Base-by-base conservation (phyloP, 2,329 filamentous ascomycete genomes). In the Pseudonectria foliicola region DNA sequence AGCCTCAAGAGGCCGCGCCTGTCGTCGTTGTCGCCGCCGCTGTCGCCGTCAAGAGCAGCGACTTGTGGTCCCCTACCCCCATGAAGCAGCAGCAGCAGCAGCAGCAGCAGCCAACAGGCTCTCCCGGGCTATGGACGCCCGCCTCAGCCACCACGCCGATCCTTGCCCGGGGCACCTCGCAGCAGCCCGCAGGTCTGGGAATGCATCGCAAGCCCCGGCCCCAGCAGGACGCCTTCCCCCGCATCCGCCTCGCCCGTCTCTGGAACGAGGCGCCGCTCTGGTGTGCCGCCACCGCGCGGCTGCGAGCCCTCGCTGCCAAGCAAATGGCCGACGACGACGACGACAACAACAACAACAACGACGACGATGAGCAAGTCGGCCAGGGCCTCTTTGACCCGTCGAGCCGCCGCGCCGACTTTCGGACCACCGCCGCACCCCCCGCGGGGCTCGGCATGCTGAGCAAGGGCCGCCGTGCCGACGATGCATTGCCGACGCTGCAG, bases 361-460 rank as follows among this genome's bases (percentile, higher is more conserved):
- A n/a, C n/a, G n/a, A n/a, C n/a, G n/a, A n/a, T n/a, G n/a, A n/a
- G n/a, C n/a, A n/a, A n/a, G n/a, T n/a, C n/a, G n/a, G n/a, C 8
- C 21, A 36, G 5, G 50, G 50, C 11, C 40, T 54, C 3, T 54
- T 51, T 36, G 41, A 38, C 32, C 31, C 37, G 10, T 25, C 27
- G 25, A 40, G 46, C 24, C 33, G 42, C 27, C 45, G 50, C 11
- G 49, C 44, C 21, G 40, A 42, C 25, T 61, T 54, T 41, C 53
- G 55, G 21, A 59, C 53, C 10, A 60, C 60, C 15, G 44, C 46
- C 4, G 50, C 52, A 13, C 47, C 54, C 10, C 57, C 58, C 13
- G 56, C 53, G n/a, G 57, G 57, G n/a, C 39, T 63, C 8, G 37
- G 50, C 25, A 59, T 62, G 40, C 34, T 37, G 27, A 54, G 57